Evolutionary conservation across 1,284 basidiomycete genomes (phyloP).

Genomic region (Trichosporon ovoides): DNA sequence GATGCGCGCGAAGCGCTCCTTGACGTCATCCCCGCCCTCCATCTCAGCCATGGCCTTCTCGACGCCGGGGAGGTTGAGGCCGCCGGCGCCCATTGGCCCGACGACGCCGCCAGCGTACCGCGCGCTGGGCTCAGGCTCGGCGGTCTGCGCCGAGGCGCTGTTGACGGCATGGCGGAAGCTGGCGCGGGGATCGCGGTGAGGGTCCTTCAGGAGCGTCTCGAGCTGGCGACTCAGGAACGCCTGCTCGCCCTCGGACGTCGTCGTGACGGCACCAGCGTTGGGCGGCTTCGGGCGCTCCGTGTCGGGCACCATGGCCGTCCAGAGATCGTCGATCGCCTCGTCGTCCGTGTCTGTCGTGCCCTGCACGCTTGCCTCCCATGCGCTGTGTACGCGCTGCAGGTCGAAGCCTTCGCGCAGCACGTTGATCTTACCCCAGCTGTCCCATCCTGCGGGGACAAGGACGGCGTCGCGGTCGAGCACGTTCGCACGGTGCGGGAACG

Average conservation of each 20-base stretch:
- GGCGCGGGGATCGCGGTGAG: slow-evolving; percentile 78
- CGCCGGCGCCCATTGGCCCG: slow-evolving; percentile 77
- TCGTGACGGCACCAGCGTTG: slow-evolving; percentile 19
- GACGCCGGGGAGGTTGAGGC: slow-evolving; percentile 74
- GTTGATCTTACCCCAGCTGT: slow-evolving; percentile 92
- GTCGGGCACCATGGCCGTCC: slow-evolving; percentile 46
- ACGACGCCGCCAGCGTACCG: slow-evolving; percentile 59
- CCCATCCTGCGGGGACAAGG: slow-evolving; percentile 92
- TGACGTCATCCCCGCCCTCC: slow-evolving; percentile 56
- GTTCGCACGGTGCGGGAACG: slow-evolving; percentile 80
- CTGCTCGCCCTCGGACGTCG: slow-evolving; percentile 62
- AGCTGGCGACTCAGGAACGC: slow-evolving; percentile 80
- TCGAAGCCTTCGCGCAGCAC: slow-evolving; percentile 90
- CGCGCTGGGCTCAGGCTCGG: background rate
- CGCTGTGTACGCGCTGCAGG: slow-evolving; percentile 68
- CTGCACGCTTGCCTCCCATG: slow-evolving; percentile 62
- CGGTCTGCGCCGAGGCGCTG: slow-evolving; percentile 41
- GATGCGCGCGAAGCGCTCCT: slow-evolving; percentile 39
- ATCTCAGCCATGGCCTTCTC: slow-evolving; percentile 78
- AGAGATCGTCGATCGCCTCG: slow-evolving; percentile 43
- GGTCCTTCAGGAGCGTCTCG: slow-evolving; percentile 79
- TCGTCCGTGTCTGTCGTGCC: slow-evolving; percentile 46
- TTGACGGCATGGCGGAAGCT: slow-evolving; percentile 67
- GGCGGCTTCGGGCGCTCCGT: slow-evolving; percentile 23
- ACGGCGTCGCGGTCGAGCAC: slow-evolving; percentile 87